phyloP scores from a whole-genome alignment of 2,329 filamentous ascomycete genomes.

The Pseudogymnoascus sp. region DNA sequence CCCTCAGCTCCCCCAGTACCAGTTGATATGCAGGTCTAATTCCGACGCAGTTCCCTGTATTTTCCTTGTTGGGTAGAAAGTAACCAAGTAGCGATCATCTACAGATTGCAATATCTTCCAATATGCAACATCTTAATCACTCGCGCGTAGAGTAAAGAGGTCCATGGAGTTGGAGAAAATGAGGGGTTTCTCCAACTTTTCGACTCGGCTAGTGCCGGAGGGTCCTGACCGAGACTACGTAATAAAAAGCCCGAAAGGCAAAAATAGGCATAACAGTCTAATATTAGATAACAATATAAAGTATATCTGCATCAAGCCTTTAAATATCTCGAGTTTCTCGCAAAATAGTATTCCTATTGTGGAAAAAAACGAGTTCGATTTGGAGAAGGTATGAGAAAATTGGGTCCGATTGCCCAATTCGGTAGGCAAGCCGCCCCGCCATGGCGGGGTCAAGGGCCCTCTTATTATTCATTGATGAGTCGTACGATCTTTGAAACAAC shows the following conservation, averaged over 20 bases:
- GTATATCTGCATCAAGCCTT: neutral
- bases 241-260: neutral
- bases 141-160: neutral
- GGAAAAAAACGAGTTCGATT: neutral
- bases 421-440: conserved; percentile 7
- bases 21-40: neutral
- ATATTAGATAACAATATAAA: neutral
- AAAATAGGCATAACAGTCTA: neutral
- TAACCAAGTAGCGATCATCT: neutral
- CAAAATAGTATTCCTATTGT: conserved; percentile 1
- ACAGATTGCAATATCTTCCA: neutral
- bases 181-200: neutral
- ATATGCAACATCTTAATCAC: neutral
- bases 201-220: neutral
- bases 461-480: neutral
- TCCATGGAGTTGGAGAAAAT: neutral
- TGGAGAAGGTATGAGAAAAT: neutral
- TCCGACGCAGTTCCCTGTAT: neutral
- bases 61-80: neutral
- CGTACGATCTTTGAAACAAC: conserved; percentile 11
- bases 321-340: neutral
- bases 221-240: neutral
- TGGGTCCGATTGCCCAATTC: neutral
- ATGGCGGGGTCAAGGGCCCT: neutral
- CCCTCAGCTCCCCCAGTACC: neutral